Evolutionary conservation across 805 yeast genomes (phyloP), one percentile per base, ranked within the genome.

Genomic region (Scheffersomyces lignosus): DNA sequence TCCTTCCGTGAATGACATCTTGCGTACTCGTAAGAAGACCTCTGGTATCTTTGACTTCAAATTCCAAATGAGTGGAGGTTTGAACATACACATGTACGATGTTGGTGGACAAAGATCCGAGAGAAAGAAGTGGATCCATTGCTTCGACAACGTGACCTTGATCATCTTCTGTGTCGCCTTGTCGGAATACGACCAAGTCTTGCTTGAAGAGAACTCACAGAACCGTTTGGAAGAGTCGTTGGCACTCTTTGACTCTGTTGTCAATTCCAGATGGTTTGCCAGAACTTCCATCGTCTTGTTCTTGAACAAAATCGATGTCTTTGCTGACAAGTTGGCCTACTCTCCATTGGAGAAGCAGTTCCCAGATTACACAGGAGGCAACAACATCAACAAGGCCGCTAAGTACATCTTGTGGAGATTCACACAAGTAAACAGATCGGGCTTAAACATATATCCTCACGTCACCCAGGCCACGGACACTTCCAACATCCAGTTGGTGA

Each of bases 91-190:
- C 49, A 69, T 70, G 75, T 70, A 54, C 54, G 97, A 90, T 60
- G 96, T 90, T 32, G 97, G 97, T 45, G 97, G 97, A 1, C 99
- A 93, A 62, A 73, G 99, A 51, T 81, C 95, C 3, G 99, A 93
- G 66, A 80, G 99, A 36, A 87, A 86, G 54, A 91, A 93, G 62
- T 93, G 99, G 99, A 89, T 93, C 44, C 95, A 93, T 62, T 87
- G 96, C 56, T 93, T 93, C 52, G 96, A 89, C 60, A 88, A 89
- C 50, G 96, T 90, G 23, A 85, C 96, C 0, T 71, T 86, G 31
- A 83, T 90, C 34, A 87, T 90, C 41, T 90, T 89, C 57, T 89
- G 96, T 60, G 96, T 89, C 15, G 89, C 97, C 0, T 63, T 90
- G 36, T 81, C 91, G 2, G 97, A 90, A 57, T 90, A 90, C 56